Base-by-base conservation (phyloP, 192 early-diverging fungal genomes). In the Entrophospora sp. region DNA sequence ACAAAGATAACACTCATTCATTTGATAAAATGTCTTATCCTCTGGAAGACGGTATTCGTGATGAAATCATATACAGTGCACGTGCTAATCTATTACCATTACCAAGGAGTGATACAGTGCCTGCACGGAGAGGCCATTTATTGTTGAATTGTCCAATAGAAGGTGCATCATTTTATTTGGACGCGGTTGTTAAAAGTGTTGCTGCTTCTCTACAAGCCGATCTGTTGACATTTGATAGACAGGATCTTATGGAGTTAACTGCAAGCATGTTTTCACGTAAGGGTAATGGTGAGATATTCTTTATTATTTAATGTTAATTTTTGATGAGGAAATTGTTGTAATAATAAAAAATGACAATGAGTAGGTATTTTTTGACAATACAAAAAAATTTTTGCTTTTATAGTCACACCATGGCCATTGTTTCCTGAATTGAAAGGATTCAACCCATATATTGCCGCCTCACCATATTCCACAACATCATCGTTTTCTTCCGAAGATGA, bases 171-270 rank as follows among this genome's bases (percentile, higher is more conserved):
- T 53, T 24, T 32, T 66, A 66, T 53, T 31, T 66, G 24, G 64
- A 66, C 30, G 25, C 46, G 2, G 40, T 66, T 18, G 64, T 66
- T 5, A 66, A 66, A 53, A 53, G 64, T 66, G 38, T 55, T 13
- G 64, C 64, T 20, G 20, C 64, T 27, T 49, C 31, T 20, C 36
- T 66, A 20, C 64, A 40, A 28, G 86, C 89, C 28, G 82, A 83
- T 69, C 51, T 91, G 16, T 34, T 89, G 12, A 76, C 69, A 0
- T 57, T 91, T 37, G 89, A 91, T 61, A 70, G 77, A 9, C 77
- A 83, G 43, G 80, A 82, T 40, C 53, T 89, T 22, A 71, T 86
- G 43, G 68, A 72, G 9, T 72, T 83, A n/a, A 81, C 78, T 4
- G 36, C 70, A 5, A 76, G 75, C 37, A 77, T 73, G 55, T 77